Percentiles rank a stretch among this genome's conserved stretches.
Evolutionary conservation across 2,329 filamentous ascomycete species (phyloP).

Genomic region (Tolypocladium pustulatum): DNA sequence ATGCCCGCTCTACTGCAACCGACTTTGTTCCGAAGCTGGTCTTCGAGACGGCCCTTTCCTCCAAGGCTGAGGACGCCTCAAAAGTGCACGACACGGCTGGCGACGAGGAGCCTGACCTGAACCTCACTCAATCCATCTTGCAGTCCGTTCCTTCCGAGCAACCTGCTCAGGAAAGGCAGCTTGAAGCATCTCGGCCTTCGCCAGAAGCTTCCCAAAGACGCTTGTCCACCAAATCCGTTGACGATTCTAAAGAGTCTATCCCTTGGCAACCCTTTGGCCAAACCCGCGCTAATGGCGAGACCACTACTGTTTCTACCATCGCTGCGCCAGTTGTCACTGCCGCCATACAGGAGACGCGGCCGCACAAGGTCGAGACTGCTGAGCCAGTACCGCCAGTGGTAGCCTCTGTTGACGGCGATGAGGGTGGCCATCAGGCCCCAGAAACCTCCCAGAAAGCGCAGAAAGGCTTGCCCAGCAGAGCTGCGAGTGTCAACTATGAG

Average conservation of each 20-base stretch:
- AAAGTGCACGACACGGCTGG: not conserved
- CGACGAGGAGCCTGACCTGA: not conserved
- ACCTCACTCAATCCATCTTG: not conserved
- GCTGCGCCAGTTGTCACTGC: not conserved
- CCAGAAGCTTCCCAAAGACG: not conserved
- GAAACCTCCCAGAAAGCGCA: not conserved
- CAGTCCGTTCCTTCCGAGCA: not conserved
- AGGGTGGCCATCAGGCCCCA: not conserved
- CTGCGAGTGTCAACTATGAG: not conserved
- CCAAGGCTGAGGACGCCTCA: not conserved
- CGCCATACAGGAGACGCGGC: not conserved
- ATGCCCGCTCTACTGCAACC: not conserved
- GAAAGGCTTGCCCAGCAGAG: not conserved
- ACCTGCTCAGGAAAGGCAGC: not conserved
- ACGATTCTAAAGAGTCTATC: not conserved
- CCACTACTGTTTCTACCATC: not conserved
- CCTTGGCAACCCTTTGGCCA: not conserved
- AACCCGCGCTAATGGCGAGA: not conserved
- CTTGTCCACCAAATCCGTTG: not conserved
- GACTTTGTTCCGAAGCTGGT: not conserved
- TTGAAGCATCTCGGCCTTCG: not conserved
- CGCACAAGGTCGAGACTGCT: not conserved
- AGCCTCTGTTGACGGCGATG: not conserved
- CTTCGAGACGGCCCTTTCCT: not conserved
- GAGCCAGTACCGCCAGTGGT: not conserved